Base-by-base conservation (phyloP, 2,329 filamentous ascomycete species). In the Cladosporium cucumerinum region DNA sequence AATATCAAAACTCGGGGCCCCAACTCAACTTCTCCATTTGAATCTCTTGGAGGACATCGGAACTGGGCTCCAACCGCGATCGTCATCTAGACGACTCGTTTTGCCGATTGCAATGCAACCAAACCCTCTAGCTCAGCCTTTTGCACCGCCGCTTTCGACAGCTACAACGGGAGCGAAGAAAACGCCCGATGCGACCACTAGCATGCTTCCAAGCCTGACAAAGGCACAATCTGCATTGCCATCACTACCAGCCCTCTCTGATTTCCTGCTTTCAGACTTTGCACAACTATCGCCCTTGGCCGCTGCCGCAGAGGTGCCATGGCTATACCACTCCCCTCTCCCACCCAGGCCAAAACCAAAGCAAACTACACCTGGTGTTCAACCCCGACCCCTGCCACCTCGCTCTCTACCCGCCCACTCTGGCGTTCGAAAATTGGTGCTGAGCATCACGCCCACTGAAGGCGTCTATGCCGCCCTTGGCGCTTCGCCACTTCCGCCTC, bases 381-480 rank as follows among this genome's bases (percentile, higher is more conserved):
- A 7, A 12, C 18, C 49, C 4, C 23, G 32, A n/a, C 5, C 8
- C 14, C 23, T 2, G 16, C 16, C 49, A n/a, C 26, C 51, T 54
- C 51, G 26, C 8, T 34, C 49, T 23, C n/a, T 46, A 7, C 60
- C 60, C 11, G n/a, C 48, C 23, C 28, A 60, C 26, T 23, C 25
- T 16, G 18, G 36, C 16, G 49, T 54, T 21, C n/a, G 43, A 32
- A 63, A 57, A 21, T 2, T 63, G 10, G 32, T 63, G 12, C 46
- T 63, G 0, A 58, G 61, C 52, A 63, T 63, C 30, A 63, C 61
- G 23, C 61, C 61, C 8, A 63, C 61, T 16, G 48, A 57, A 48
- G 52, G 52, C 11, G 61, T 63, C 18, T 63, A 63, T 23, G 21
- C 26, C 1, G 61, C 61, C 4, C 51, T 57, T 7, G 36, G 43